A percentile compares a stretch with the other conserved stretches of the same genome.
phyloP scores from a whole-genome alignment of 805 yeast species.

The Kodamaea fukazawae region DNA sequence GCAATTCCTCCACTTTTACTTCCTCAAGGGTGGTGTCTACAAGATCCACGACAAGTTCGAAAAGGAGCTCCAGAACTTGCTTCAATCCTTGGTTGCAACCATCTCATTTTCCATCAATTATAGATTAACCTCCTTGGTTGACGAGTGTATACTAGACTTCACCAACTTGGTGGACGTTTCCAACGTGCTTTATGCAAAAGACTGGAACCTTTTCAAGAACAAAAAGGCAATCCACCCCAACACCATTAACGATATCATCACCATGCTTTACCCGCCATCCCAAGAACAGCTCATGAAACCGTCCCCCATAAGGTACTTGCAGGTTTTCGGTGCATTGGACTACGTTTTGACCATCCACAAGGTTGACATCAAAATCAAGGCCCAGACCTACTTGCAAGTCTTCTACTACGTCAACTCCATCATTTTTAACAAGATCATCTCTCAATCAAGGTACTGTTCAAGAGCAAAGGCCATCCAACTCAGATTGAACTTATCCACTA shows the following conservation, averaged over 20 bases:
- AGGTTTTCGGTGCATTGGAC: conserved; percentile 82
- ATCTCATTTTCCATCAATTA: conserved; percentile 64
- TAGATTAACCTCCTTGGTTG: conserved; percentile 54
- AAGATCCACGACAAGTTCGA: conserved; percentile 52
- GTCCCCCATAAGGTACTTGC: conserved; percentile 82
- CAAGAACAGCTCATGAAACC: conserved; percentile 78
- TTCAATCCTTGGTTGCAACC: conserved; percentile 64
- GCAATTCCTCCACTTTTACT: conserved; percentile 73
- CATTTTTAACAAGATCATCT: conserved; percentile 69
- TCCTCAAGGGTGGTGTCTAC: conserved; percentile 62
- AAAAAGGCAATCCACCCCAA: conserved; percentile 40
- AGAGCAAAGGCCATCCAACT: conserved; percentile 88
- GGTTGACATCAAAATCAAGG: conserved; percentile 72
- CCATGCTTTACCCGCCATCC: conserved; percentile 82
- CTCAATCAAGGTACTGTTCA: conserved; percentile 66
- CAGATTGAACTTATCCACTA: conserved; percentile 74
- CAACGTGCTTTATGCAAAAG: conserved; percentile 70
- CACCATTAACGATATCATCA: conserved; percentile 69
- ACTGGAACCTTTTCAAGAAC: conserved; percentile 52
- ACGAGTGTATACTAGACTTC: conserved; percentile 68
- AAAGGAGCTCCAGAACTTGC: conserved; percentile 54
- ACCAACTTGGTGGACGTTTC: conserved; percentile 81
- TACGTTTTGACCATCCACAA: conserved; percentile 81
- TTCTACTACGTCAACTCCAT: conserved; percentile 73
- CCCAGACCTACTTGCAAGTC: conserved; percentile 75